phyloP scores from a whole-genome alignment of 75 land plant genomes.

The Pseudotsuga menziesii region DNA sequence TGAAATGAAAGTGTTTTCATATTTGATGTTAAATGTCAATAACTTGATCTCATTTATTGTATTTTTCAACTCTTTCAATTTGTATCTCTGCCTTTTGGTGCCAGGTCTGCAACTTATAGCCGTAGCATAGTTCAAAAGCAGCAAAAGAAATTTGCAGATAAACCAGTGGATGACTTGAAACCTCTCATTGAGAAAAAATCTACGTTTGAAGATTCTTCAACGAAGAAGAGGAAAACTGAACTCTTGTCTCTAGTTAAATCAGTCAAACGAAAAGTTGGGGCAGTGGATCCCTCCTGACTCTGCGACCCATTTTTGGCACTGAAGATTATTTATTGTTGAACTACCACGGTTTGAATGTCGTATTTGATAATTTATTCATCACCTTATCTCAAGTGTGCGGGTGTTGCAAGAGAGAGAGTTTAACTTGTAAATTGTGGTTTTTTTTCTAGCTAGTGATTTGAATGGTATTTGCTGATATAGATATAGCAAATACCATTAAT shows the following conservation, averaged over 20 bases:
- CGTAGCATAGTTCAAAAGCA: constrained; percentile 42
- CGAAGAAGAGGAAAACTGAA: constrained; percentile 51
- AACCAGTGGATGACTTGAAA: constrained; percentile 9
- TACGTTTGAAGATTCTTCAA: constrained; percentile 15
- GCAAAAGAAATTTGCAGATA: constrained; percentile 24
- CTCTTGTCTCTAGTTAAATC: constrained; percentile 55
- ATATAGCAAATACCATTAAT: too few relatives aligned
- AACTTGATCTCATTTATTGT: not conserved
- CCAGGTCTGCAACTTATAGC: constrained; percentile 58
- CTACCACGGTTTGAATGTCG: too few relatives aligned
- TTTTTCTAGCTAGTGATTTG: too few relatives aligned
- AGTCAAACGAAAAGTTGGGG: constrained; percentile 53
- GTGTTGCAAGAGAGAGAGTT: too few relatives aligned
- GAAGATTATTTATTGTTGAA: too few relatives aligned
- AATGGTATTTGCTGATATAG: too few relatives aligned
- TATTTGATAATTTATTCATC: too few relatives aligned
- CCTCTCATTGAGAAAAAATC: not conserved
- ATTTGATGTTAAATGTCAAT: not conserved
- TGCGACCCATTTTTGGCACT: too few relatives aligned
- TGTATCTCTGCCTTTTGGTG: constrained; percentile 1
- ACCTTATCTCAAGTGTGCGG: too few relatives aligned
- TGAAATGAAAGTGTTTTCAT: not conserved
- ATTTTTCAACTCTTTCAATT: not conserved
- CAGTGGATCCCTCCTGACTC: not conserved
- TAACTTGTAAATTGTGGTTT: too few relatives aligned